Conservation (phyloP, 1,284 basidiomycete genomes). For the Chondrostereum purpureum region DNA sequence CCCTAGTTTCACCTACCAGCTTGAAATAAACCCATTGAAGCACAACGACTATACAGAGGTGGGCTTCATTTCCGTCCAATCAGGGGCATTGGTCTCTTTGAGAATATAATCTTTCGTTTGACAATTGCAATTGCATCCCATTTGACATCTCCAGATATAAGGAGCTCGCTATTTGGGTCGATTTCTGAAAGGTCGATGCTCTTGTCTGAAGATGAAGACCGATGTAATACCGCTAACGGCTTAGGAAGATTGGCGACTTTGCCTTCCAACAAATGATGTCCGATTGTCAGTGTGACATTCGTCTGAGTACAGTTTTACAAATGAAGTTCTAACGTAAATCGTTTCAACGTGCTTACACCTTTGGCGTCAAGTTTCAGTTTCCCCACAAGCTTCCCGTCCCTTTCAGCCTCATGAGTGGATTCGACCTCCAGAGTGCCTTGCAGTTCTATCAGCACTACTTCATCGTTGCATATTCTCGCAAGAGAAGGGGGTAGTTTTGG, state of each 20-base stretch:
- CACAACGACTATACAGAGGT: not conserved
- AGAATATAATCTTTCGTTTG: constrained; percentile 72
- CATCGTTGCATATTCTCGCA: constrained; percentile 60
- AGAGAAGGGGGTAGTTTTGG: constrained; percentile 50
- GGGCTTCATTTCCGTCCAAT: constrained; percentile 19
- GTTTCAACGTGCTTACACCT: constrained; percentile 28
- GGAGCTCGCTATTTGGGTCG: not conserved
- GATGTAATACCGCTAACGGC: constrained; percentile 45
- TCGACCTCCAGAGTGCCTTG: constrained; percentile 69
- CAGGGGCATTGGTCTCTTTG: constrained; percentile 71
- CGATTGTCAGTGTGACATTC: constrained; percentile 75
- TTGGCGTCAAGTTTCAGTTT: constrained; percentile 47
- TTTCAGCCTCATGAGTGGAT: constrained; percentile 34
- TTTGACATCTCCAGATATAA: constrained; percentile 13
- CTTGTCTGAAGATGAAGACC: not conserved
- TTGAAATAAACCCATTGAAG: no score
- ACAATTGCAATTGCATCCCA: constrained; percentile 49
- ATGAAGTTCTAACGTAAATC: not conserved
- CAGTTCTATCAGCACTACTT: constrained; percentile 68
- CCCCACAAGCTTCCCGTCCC: constrained; percentile 59
- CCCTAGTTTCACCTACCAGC: no score
- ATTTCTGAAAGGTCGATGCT: not conserved
- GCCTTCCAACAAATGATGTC: constrained; percentile 86
- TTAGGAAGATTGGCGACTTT: constrained; percentile 72
- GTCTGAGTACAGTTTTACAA: constrained; percentile 43